phyloP scores from a whole-genome alignment of 768 basidiomycete genomes.

The Lactifluus volemus region DNA sequence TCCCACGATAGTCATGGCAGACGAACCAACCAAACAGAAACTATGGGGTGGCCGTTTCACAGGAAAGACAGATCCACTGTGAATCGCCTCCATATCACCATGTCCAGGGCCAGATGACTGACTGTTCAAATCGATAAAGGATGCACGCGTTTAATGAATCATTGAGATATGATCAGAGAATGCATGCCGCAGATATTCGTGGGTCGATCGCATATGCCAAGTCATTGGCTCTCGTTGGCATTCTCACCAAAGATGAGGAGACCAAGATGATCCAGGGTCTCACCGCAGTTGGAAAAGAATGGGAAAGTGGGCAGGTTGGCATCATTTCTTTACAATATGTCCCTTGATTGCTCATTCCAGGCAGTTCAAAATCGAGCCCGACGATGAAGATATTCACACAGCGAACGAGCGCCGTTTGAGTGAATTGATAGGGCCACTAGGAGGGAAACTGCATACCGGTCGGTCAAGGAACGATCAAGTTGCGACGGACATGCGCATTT shows the following conservation, averaged over 20 bases:
- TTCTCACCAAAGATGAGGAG: slow-evolving; percentile 74
- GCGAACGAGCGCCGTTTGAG: slow-evolving; percentile 93
- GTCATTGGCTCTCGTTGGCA: slow-evolving; percentile 69
- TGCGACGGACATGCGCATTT: slow-evolving; percentile 95
- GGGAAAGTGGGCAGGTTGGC: slow-evolving; percentile 67
- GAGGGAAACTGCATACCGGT: slow-evolving; percentile 96
- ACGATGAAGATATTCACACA: slow-evolving; percentile 98
- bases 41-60: slow-evolving; percentile 87
- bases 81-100: slow-evolving; percentile 23
- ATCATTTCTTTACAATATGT: not conserved
- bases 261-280: slow-evolving; percentile 66
- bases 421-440: slow-evolving; percentile 86
- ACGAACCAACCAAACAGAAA: slow-evolving; percentile 54
- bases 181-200: slow-evolving; percentile 85
- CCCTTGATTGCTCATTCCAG: not conserved
- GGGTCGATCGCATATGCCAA: slow-evolving; percentile 97
- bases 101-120: slow-evolving; percentile 11
- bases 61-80: slow-evolving; percentile 82
- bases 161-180: slow-evolving; percentile 86
- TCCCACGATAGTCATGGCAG: slow-evolving; percentile 23
- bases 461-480: slow-evolving; percentile 98
- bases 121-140: slow-evolving; percentile 31
- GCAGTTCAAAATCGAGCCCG: slow-evolving; percentile 70
- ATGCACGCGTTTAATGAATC: slow-evolving; percentile 99
- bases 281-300: slow-evolving; percentile 68